A percentile compares a stretch with the other conserved stretches of the same genome.
phyloP scores from a whole-genome alignment of 805 yeast species.

The Cyberlindnera mycetangii region DNA sequence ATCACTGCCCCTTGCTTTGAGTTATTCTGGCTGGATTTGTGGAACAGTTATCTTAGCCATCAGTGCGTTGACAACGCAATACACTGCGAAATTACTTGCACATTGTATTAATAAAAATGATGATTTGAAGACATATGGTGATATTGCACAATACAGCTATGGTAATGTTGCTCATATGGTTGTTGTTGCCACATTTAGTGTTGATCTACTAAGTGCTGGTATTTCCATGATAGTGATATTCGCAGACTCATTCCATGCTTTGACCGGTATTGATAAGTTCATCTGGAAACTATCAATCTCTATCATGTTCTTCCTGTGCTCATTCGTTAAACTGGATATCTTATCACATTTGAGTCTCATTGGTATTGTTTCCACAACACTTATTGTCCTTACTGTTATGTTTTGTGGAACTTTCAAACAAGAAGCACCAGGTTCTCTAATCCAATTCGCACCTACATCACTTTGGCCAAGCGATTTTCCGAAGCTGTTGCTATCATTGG shows the following conservation, averaged over 20 bases:
- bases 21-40: slow-evolving; percentile 62
- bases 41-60: slow-evolving; percentile 42
- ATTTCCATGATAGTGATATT: slow-evolving; percentile 56
- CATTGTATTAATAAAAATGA: slow-evolving; percentile 40
- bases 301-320: slow-evolving; percentile 39
- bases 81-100: slow-evolving; percentile 55
- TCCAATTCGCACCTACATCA: slow-evolving; percentile 42
- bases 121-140: slow-evolving; percentile 51
- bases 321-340: slow-evolving; percentile 54
- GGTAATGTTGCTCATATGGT: slow-evolving; percentile 43
- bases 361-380: slow-evolving; percentile 55
- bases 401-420: slow-evolving; percentile 44
- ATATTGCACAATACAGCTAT: slow-evolving; percentile 49
- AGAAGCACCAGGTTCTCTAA: slow-evolving; percentile 52
- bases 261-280: slow-evolving; percentile 38
- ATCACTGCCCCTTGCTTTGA: slow-evolving; percentile 68
- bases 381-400: slow-evolving; percentile 44
- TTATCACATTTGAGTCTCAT: slow-evolving; percentile 52
- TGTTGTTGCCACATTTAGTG: slow-evolving; percentile 46
- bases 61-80: slow-evolving; percentile 48
- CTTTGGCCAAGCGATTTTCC: slow-evolving; percentile 37
- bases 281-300: slow-evolving; percentile 43
- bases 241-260: slow-evolving; percentile 56
- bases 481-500: slow-evolving; percentile 49
- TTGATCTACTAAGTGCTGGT: slow-evolving; percentile 62